Percentiles rank a stretch among this genome's conserved stretches.
Evolutionary conservation across 805 yeast genomes (phyloP).

Genomic region (Wickerhamiella qilinensis): DNA sequence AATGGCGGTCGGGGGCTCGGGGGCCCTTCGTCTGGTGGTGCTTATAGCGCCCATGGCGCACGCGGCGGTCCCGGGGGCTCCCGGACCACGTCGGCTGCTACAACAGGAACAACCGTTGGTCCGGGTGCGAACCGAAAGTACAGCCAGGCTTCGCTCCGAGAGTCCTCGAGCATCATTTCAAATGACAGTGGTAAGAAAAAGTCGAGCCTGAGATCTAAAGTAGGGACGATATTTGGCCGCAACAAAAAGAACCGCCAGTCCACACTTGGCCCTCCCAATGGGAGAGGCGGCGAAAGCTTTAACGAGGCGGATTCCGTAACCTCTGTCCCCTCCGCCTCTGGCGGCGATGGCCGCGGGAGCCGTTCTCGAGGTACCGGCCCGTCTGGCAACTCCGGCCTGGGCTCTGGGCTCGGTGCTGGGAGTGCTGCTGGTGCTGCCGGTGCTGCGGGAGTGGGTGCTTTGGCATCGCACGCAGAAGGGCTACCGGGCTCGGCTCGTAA

Average conservation of each 20-base stretch:
- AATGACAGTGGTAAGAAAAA: slow-evolving; percentile 2
- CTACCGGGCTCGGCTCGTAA: neutral
- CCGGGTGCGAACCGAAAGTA: slow-evolving; percentile 6
- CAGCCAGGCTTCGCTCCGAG: slow-evolving; percentile 8
- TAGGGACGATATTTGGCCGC: slow-evolving; percentile 23
- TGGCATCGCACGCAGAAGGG: neutral
- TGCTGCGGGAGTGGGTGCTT: neutral
- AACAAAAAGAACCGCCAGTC: slow-evolving; percentile 11
- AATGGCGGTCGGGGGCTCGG: neutral
- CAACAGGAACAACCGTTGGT: neutral
- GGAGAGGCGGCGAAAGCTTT: neutral
- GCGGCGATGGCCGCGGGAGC: no score
- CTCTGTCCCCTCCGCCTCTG: neutral
- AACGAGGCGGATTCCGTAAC: neutral
- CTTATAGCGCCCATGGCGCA: no score
- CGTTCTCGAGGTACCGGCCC: neutral
- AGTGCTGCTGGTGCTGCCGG: neutral
- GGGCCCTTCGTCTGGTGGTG: no score
- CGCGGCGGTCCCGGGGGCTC: neutral
- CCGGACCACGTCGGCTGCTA: neutral
- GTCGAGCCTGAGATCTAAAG: slow-evolving; percentile 18
- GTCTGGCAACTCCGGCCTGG: neutral
- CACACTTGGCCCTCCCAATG: neutral
- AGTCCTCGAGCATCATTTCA: slow-evolving; percentile 6
- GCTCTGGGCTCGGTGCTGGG: neutral